Conservation (phyloP, 306 rosid species). For the Geum urbanum region DNA sequence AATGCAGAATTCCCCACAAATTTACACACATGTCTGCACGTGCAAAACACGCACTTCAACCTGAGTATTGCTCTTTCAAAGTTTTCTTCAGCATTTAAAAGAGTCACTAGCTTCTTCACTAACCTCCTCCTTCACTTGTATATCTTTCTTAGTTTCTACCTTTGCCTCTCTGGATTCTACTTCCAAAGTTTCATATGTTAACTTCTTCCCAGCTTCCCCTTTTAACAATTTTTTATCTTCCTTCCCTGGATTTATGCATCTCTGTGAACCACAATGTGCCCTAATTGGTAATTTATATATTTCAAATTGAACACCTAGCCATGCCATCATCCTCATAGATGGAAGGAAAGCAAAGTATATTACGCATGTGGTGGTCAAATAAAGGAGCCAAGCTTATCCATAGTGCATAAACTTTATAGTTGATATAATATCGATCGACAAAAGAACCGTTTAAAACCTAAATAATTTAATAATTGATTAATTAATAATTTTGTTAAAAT, state of each 20-base stretch:
- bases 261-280: constrained; percentile 12
- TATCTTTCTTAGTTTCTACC: not conserved
- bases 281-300: not conserved
- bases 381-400: constrained; percentile 20
- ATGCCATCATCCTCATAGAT: not conserved
- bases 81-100: not conserved
- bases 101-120: constrained; percentile 1
- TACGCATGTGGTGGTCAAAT: constrained; percentile 44
- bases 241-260: not conserved
- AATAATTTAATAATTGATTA: too few relatives aligned
- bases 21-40: constrained; percentile 83
- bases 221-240: not conserved
- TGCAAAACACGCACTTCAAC: constrained; percentile 73
- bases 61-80: constrained; percentile 26
- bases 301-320: not conserved
- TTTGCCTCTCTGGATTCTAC: constrained; percentile 19
- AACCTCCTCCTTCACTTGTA: not conserved
- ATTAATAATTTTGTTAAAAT: too few relatives aligned
- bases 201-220: constrained; percentile 1
- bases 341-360: not conserved
- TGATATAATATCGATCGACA: not conserved
- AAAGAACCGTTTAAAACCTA: not conserved
- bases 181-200: constrained; percentile 29
- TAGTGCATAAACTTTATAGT: not conserved
- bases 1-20: constrained; percentile 64